Evolutionary conservation across 352 stramenopile species (phyloP), one percentile per base, ranked within the genome.

Genomic region (Pythium graminicola): DNA sequence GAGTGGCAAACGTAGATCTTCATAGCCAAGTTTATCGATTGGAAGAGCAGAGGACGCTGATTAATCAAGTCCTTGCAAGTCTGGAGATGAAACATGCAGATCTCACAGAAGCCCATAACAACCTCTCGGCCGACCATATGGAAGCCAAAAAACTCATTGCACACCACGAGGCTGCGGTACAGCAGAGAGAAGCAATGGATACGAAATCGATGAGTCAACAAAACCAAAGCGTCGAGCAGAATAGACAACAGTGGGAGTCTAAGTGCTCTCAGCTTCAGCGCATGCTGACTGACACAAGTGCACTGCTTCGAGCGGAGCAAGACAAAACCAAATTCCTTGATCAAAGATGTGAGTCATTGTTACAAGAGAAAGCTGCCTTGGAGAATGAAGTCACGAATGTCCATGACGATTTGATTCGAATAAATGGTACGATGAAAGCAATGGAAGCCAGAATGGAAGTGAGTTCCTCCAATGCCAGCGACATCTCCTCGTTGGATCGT

Each of bases 321-420:
- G 45, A 61, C n/a, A 33, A 41, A 32, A 46, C 17, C 7, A 42
- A 27, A 1, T 22, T 28, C 1, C 36, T 62, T 17, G 24, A 70
- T 22, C 57, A 59, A 17, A 29, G 27, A 0, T 39, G 68, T 14
- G 62, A 76, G 22, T 57, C 68, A 38, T 41, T 68, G 23, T 28
- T 61, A 7, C 47, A 70, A 31, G 31, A 57, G 20, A 68, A 77
- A 22, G 60, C 55, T 36, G 27, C 31, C 20, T 27, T 85, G 9
- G 70, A 85, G 35, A 38, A 40, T 3, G 74, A 85, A 19, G 17
- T 85, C 4, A 17, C 29, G 3, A 42, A 53, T 3, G 58, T 65
- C 3, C 74, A 85, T 27, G 69, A 81, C 26, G 61, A 77, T 40
- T 23, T 80, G n/a, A 83, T 83, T 28, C 58, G 54, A 36, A 65